Evolutionary conservation across 140 eudicot genomes (phyloP).

Genomic region (Senecio squalidus): DNA sequence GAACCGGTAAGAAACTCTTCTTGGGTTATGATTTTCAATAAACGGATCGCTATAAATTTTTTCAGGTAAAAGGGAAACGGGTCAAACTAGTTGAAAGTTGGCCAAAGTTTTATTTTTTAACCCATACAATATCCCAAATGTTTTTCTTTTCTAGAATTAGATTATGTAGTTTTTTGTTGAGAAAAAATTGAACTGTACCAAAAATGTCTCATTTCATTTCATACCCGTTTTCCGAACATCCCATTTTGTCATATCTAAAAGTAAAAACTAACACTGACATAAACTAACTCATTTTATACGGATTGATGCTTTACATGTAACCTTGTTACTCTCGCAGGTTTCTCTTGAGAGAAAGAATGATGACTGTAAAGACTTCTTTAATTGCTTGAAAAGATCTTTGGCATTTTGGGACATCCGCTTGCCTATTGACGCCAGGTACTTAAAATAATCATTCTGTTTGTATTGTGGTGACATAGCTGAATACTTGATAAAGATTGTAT

Average conservation of each 20-base stretch:
- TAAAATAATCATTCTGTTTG: background rate
- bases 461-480: background rate
- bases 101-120: too few species aligned
- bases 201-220: too few species aligned
- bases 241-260: background rate
- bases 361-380: slow-evolving; percentile 58
- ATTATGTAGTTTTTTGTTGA: too few species aligned
- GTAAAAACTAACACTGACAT: background rate
- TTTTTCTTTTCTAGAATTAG: too few species aligned
- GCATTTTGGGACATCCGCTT: slow-evolving; percentile 56
- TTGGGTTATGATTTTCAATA: too few species aligned
- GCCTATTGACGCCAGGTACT: slow-evolving; percentile 80
- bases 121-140: too few species aligned
- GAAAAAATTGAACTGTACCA: too few species aligned
- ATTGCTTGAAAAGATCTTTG: slow-evolving; percentile 70
- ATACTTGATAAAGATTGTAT: background rate
- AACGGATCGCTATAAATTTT: too few species aligned
- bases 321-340: slow-evolving; percentile 33
- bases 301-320: slow-evolving; percentile 8
- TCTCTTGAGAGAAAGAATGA: slow-evolving; percentile 70
- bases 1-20: slow-evolving; percentile 59
- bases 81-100: too few species aligned
- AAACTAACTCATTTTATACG: background rate
- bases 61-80: too few species aligned
- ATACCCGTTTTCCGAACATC: background rate